Base-by-base conservation (phyloP, 495 filamentous ascomycete species). In the Trypethelium eluteriae region DNA sequence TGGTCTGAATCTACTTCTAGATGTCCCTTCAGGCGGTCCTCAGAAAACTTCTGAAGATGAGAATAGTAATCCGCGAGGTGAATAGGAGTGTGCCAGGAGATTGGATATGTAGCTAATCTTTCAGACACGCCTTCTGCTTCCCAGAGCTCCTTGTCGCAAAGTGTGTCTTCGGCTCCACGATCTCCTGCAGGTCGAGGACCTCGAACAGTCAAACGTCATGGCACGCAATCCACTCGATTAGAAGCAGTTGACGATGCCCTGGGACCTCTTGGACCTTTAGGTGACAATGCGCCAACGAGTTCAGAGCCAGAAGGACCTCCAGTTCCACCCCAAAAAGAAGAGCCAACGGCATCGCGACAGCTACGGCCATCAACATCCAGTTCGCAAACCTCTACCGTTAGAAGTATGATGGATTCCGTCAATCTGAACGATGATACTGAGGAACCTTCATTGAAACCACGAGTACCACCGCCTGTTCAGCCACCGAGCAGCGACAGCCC, bases 241-340 rank as follows among this genome's bases (percentile, higher is more conserved):
- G 89, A 98, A 79, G 91, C 91, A 39, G 87, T 96, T 67, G 91
- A 93, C 72, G 90, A 96, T 74, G 88, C 91, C 53, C 81, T 96
- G 62, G 95, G 94, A 38, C 94, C 94, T n/a, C 83, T 98, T 38
- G 95, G 94, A 46, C 91, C 94, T 63, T 79, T 92, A 2, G 88
- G 88, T 34, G 83, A 87, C 66, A 86, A 83, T 53, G 78, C 82
- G 50, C 70, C 73, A 66, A 65, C 77, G 64, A 34, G 10, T 3
- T 59, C 53, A 34, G 64, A 76, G 72, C 69, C 75, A 47, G 89
- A 93, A 65, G 80, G 87, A 64, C 92, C 93, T n/a, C 94, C 94
- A 16, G 84, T 81, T 62, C 94, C 93, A 34, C 94, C 94, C 7
- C 85, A 88, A 72, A 98, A 98, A 79, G 93, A 97, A 79, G 76